Evolutionary conservation across 805 yeast species (phyloP).

Genomic region (Barnettozyma salicaria): DNA sequence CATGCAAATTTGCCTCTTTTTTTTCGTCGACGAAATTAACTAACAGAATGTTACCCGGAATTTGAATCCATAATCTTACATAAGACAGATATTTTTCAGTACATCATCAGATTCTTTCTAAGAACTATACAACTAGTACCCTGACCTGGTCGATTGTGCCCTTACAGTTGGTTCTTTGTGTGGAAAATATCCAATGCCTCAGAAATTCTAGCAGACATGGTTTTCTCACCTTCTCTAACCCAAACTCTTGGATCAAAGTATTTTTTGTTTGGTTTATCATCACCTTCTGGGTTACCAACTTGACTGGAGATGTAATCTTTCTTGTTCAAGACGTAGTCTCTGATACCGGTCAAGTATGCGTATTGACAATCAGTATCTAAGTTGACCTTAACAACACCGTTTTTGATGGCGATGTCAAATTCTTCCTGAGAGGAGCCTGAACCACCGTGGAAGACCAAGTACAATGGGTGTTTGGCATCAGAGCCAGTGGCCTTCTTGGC

Average conservation of each 20-base stretch:
- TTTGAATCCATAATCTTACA: neutral
- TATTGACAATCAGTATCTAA: slow-evolving; percentile 98
- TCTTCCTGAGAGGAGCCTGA: slow-evolving; percentile 94
- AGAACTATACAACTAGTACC: no score
- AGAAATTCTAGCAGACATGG: slow-evolving; percentile 82
- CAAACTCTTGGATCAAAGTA: slow-evolving; percentile 99
- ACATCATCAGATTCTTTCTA: no score
- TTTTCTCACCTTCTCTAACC: slow-evolving; percentile 99
- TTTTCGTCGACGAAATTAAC: slow-evolving; percentile 8
- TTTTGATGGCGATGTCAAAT: slow-evolving; percentile 82
- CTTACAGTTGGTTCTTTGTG: slow-evolving; percentile 57
- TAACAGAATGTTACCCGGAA: slow-evolving; percentile 1
- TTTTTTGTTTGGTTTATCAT: slow-evolving; percentile 99
- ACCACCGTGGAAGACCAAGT: slow-evolving; percentile 99
- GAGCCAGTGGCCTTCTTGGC: slow-evolving; percentile 64
- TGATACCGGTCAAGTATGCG: slow-evolving; percentile 94
- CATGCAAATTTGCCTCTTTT: slow-evolving; percentile 5
- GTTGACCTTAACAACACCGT: slow-evolving; percentile 98
- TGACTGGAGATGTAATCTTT: slow-evolving; percentile 85
- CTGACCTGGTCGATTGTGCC: no score
- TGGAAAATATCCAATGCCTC: slow-evolving; percentile 85
- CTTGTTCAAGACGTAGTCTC: slow-evolving; percentile 94
- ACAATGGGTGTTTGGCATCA: slow-evolving; percentile 62
- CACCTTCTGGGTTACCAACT: slow-evolving; percentile 99
- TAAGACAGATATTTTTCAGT: neutral